Evolutionary conservation across 2,329 filamentous ascomycete genomes (phyloP).

Genomic region (Ascomycota sp.): DNA sequence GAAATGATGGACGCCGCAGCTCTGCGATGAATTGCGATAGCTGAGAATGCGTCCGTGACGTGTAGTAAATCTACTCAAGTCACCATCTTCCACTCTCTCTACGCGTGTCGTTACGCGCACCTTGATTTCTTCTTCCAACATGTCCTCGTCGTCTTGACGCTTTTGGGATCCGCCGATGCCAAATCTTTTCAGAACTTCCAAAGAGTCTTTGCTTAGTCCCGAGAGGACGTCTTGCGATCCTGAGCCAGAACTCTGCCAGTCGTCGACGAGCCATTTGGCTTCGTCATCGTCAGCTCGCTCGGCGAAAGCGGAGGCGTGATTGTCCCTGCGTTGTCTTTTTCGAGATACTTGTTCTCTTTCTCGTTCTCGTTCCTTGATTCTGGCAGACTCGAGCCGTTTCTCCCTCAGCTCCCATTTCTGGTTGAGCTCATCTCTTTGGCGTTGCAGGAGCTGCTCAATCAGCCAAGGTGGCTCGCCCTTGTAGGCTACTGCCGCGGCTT

Average conservation of each 20-base stretch:
- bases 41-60: slow-evolving; percentile 81
- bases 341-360: slow-evolving; percentile 26
- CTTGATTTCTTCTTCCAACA: slow-evolving; percentile 45
- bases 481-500: slow-evolving; percentile 18
- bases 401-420: slow-evolving; percentile 52
- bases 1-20: slow-evolving; percentile 53
- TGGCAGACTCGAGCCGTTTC: slow-evolving; percentile 40
- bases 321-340: slow-evolving; percentile 24
- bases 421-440: slow-evolving; percentile 43
- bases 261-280: slow-evolving; percentile 51
- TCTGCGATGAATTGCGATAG: slow-evolving; percentile 73
- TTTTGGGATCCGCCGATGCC: slow-evolving; percentile 19
- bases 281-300: slow-evolving; percentile 27
- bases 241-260: slow-evolving; percentile 30
- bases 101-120: slow-evolving; percentile 13
- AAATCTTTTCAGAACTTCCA: slow-evolving; percentile 47
- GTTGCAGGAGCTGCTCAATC: slow-evolving; percentile 47
- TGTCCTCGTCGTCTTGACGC: slow-evolving; percentile 18
- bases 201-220: slow-evolving; percentile 51
- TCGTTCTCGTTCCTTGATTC: slow-evolving; percentile 36
- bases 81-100: slow-evolving; percentile 12
- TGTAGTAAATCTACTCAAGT: slow-evolving; percentile 51
- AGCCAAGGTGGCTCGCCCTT: slow-evolving; percentile 70
- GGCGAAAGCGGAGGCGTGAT: slow-evolving; percentile 5
- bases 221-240: slow-evolving; percentile 18